These are phyloP conservation scores for Chlorencoelia australis DNA, from an alignment of 2,329 filamentous ascomycete species.

Conservation along the genomic window DNA sequence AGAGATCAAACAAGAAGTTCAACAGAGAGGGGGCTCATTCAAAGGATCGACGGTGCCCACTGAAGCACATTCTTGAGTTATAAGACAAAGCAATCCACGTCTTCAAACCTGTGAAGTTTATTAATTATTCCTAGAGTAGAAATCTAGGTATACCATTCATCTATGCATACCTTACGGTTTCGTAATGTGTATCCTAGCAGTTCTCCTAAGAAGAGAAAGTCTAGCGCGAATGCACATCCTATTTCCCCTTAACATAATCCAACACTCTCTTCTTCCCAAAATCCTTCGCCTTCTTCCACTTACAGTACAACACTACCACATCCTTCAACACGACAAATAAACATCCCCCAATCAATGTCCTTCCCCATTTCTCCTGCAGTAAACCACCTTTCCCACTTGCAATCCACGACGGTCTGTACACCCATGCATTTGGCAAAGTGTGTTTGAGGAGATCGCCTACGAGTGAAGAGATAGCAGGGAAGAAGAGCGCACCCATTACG, in stretches of 20 bases:
- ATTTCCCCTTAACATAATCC: slow-evolving; percentile 16
- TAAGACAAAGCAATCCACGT: too few relatives aligned
- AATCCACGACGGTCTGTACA: slow-evolving; percentile 21
- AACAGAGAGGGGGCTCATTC: too few relatives aligned
- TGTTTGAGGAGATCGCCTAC: slow-evolving; percentile 67
- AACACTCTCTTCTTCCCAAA: slow-evolving; percentile 42
- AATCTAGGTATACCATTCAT: too few relatives aligned
- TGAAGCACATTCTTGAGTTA: too few relatives aligned
- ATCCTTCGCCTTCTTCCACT: slow-evolving; percentile 50
- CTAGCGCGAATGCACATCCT: too few relatives aligned
- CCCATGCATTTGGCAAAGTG: slow-evolving; percentile 59
- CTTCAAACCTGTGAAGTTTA: too few relatives aligned
- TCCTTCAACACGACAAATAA: slow-evolving; percentile 79
- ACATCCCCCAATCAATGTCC: slow-evolving; percentile 81
- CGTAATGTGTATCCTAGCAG: too few relatives aligned
- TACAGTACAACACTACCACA: slow-evolving; percentile 49
- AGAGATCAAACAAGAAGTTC: too few relatives aligned
- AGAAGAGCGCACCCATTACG: slow-evolving; percentile 61
- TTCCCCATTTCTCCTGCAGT: slow-evolving; percentile 76
- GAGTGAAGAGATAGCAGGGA: slow-evolving; percentile 70
- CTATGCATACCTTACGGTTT: too few relatives aligned
- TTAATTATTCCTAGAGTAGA: too few relatives aligned
- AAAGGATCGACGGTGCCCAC: too few relatives aligned
- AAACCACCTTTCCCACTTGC: slow-evolving; percentile 32
- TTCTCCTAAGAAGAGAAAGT: too few relatives aligned